Conservation (phyloP, 176 grass and related monocot genomes). For the Olyra latifolia region DNA sequence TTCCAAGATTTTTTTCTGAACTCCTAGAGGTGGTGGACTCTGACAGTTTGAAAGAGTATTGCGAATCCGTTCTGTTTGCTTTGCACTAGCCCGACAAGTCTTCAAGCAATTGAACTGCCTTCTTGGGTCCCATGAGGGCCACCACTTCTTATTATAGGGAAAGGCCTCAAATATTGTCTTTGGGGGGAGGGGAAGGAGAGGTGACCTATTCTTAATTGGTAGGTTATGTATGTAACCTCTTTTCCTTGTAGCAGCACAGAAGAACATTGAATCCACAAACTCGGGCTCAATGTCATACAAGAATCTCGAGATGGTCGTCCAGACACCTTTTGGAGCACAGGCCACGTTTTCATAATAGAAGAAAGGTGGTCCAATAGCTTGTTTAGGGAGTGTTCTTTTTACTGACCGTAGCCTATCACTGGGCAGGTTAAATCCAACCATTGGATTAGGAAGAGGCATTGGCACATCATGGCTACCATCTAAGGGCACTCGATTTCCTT, state of each 20-base stretch:
- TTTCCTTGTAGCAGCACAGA: conserved; percentile 72
- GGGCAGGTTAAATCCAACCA: conserved; percentile 66
- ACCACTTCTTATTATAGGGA: conserved; percentile 53
- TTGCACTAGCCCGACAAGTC: conserved; percentile 58
- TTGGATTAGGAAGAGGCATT: conserved; percentile 48
- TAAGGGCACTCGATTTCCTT: conserved; percentile 23
- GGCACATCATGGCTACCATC: conserved; percentile 20
- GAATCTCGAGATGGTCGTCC: conserved; percentile 60
- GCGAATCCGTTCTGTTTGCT: conserved; percentile 55
- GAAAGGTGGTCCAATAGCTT: conserved; percentile 68
- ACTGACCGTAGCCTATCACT: conserved; percentile 17
- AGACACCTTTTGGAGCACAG: conserved; percentile 69
- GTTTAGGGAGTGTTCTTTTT: conserved; percentile 37
- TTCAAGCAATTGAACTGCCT: conserved; percentile 87
- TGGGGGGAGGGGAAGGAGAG: conserved; percentile 54
- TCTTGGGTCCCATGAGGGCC: conserved; percentile 85
- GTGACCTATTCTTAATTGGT: conserved; percentile 52
- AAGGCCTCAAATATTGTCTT: conserved; percentile 73
- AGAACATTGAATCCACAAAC: conserved; percentile 78
- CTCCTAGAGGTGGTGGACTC: conserved; percentile 36
- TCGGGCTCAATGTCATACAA: conserved; percentile 74
- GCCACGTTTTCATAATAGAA: conserved; percentile 94
- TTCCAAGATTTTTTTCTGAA: conserved; percentile 53
- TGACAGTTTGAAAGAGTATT: conserved; percentile 4
- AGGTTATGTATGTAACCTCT: conserved; percentile 85